Evolutionary conservation across 192 early-diverging fungal species (phyloP).

Genomic region (Ambispora gerdemannii): DNA sequence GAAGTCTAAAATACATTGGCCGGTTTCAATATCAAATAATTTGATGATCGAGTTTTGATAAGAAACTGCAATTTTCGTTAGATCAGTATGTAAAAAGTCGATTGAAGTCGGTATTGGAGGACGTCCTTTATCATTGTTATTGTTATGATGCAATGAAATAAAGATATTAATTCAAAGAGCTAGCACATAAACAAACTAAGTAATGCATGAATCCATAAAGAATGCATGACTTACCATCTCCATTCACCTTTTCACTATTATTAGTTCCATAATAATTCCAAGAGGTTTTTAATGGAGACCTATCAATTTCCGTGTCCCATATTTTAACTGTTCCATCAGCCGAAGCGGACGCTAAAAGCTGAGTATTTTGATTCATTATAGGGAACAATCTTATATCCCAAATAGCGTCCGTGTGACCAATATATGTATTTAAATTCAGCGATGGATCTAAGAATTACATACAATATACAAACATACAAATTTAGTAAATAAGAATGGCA

Average conservation of each 20-base stretch:
- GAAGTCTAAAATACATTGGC: slow-evolving; percentile 51
- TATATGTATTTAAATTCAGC: slow-evolving; percentile 55
- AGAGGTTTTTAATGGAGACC: slow-evolving; percentile 48
- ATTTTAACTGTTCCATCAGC: slow-evolving; percentile 80
- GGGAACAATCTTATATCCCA: slow-evolving; percentile 79
- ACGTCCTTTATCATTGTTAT: slow-evolving; percentile 17
- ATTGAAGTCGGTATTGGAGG: slow-evolving; percentile 59
- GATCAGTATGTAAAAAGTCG: slow-evolving; percentile 61
- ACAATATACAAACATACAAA: too few relatives aligned
- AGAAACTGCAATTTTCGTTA: slow-evolving; percentile 58
- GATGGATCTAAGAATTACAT: slow-evolving; percentile 49
- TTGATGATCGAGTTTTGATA: slow-evolving; percentile 64
- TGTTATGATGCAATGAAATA: too few relatives aligned
- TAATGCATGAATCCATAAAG: neutral
- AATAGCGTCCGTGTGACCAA: slow-evolving; percentile 81
- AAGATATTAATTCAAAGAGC: slow-evolving; percentile 25
- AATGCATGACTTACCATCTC: slow-evolving; percentile 3
- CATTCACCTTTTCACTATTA: slow-evolving; percentile 14
- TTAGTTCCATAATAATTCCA: slow-evolving; percentile 44
- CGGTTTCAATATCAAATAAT: slow-evolving; percentile 77
- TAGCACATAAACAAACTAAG: too few relatives aligned
- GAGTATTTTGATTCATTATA: slow-evolving; percentile 41
- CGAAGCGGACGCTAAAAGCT: slow-evolving; percentile 68
- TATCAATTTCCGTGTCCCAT: slow-evolving; percentile 61
- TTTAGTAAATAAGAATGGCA: too few relatives aligned